These are phyloP conservation scores for Coccomyxa subellipsoidea DNA, from an alignment of 163 green algal species.

Conservation along the genomic window DNA sequence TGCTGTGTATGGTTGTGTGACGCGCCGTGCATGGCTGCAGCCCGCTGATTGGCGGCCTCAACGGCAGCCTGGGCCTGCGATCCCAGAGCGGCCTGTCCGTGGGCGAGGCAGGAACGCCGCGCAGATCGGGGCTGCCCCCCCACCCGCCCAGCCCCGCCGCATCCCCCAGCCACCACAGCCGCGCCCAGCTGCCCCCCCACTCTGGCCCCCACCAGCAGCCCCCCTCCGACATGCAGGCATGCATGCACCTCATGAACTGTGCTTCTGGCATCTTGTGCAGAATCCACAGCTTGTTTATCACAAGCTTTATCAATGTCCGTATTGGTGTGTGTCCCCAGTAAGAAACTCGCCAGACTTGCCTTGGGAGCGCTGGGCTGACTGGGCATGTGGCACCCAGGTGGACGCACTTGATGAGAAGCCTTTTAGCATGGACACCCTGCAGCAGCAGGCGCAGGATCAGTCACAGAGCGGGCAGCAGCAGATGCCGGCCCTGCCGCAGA, in stretches of 20 bases:
- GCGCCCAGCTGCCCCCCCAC: not conserved
- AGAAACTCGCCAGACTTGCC: too few species aligned
- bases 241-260: too few species aligned
- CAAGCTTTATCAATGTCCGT: too few species aligned
- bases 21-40: not conserved
- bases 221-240: not conserved
- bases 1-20: not conserved
- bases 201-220: not conserved
- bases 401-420: not conserved
- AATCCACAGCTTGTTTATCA: too few species aligned
- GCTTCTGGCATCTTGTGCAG: too few species aligned
- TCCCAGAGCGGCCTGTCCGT: not conserved
- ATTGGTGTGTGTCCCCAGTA: too few species aligned
- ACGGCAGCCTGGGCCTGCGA: not conserved
- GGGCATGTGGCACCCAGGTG: not conserved
- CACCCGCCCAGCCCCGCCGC: not conserved
- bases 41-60: not conserved
- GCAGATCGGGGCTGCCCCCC: not conserved
- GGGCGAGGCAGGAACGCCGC: not conserved
- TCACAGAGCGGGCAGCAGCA: not conserved
- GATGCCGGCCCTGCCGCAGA: not conserved
- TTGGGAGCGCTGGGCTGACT: not conserved
- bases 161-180: not conserved
- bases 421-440: not conserved
- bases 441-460: not conserved